These are phyloP conservation scores for Kwoniella sp. DNA, from an alignment of 768 basidiomycete species.

Conservation along the genomic window DNA sequence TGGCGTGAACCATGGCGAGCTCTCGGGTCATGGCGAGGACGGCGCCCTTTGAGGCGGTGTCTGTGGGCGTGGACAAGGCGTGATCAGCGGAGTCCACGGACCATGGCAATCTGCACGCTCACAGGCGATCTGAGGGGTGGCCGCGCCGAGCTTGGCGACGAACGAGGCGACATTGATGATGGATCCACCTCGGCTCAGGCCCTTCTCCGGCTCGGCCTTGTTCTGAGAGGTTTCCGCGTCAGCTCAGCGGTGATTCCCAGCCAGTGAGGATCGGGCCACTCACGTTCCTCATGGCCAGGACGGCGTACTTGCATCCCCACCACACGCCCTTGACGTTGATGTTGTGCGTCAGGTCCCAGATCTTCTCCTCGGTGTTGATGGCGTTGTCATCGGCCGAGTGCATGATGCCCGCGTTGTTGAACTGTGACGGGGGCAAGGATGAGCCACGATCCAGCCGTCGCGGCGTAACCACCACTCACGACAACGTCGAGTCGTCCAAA, in stretches of 20 bases:
- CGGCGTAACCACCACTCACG: slow-evolving; percentile 55
- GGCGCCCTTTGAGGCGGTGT: slow-evolving; percentile 95
- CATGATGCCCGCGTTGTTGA: slow-evolving; percentile 99
- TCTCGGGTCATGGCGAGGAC: slow-evolving; percentile 99
- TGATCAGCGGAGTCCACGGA: not conserved
- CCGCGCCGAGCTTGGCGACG: slow-evolving; percentile 90
- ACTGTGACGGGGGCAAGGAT: slow-evolving; percentile 55
- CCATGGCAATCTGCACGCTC: slow-evolving; percentile 47
- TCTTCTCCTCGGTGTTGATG: slow-evolving; percentile 88
- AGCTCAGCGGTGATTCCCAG: no score
- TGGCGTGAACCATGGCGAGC: slow-evolving; percentile 93
- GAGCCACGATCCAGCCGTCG: not conserved
- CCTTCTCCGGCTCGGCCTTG: slow-evolving; percentile 71
- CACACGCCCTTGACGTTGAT: slow-evolving; percentile 98
- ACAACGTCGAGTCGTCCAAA: slow-evolving; percentile 95
- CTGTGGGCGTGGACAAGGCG: slow-evolving; percentile 53
- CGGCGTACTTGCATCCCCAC: slow-evolving; percentile 98
- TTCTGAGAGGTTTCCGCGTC: no score
- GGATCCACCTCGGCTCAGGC: slow-evolving; percentile 65
- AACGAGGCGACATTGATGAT: slow-evolving; percentile 99
- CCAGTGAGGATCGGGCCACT: slow-evolving; percentile 21
- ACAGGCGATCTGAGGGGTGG: slow-evolving; percentile 98
- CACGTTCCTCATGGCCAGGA: slow-evolving; percentile 82
- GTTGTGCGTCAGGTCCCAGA: slow-evolving; percentile 70
- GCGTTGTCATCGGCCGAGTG: slow-evolving; percentile 92